Conservation (phyloP, 208 protist genomes). For the Acanthamoeba culbertsoni region DNA sequence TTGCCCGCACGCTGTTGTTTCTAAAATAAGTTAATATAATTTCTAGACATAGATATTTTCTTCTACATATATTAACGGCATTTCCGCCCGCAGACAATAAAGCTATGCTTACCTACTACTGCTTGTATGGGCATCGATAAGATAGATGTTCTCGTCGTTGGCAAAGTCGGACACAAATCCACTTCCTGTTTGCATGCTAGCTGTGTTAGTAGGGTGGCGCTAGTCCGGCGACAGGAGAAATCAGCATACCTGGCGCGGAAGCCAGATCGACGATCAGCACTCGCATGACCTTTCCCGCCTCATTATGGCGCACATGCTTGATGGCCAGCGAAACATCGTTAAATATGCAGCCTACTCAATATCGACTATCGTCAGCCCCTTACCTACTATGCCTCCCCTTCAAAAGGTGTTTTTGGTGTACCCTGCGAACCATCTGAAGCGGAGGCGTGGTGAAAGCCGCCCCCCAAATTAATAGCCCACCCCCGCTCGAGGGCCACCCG, state of each 20-base stretch:
- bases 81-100: background rate
- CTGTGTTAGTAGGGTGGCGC: background rate
- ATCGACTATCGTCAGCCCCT: too few relatives aligned
- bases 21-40: background rate
- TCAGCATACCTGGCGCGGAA: background rate
- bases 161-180: background rate
- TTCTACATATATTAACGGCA: background rate
- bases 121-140: background rate
- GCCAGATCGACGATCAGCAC: background rate
- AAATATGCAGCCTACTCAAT: background rate
- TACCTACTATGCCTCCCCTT: background rate
- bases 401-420: background rate
- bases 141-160: background rate
- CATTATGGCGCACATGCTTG: background rate
- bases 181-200: background rate
- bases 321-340: background rate
- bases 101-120: background rate
- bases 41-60: background rate
- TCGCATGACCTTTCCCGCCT: background rate
- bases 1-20: background rate
- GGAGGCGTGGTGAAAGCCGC: background rate
- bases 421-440: background rate
- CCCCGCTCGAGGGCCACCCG: background rate
- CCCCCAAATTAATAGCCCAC: background rate
- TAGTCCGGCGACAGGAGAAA: background rate